These are phyloP conservation scores for Megacollybia marginata DNA, from an alignment of 768 basidiomycete species.

Conservation along the genomic window DNA sequence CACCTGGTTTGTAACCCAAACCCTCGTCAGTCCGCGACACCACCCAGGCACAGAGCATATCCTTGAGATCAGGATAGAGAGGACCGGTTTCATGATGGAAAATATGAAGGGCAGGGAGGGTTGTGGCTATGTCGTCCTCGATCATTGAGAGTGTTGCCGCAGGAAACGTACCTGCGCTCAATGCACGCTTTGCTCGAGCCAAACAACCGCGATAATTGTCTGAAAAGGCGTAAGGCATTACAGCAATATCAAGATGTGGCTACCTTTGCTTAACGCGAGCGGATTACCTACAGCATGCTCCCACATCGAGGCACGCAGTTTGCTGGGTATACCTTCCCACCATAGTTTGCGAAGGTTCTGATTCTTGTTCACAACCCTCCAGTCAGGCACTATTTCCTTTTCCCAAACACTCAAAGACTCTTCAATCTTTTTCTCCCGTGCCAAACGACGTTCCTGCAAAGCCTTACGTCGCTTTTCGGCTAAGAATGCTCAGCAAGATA, in stretches of 20 bases:
- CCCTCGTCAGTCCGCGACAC: constrained; percentile 80
- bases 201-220: constrained; percentile 69
- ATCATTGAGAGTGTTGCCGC: constrained; percentile 51
- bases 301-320: constrained; percentile 77
- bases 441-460: constrained; percentile 51
- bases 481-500: constrained; percentile 17
- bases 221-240: constrained; percentile 16
- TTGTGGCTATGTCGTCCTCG: constrained; percentile 67
- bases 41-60: constrained; percentile 84
- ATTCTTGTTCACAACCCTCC: constrained; percentile 66
- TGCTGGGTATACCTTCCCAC: constrained; percentile 86
- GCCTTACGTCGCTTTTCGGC: constrained; percentile 68
- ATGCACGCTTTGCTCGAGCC: constrained; percentile 65
- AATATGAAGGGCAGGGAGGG: constrained; percentile 72
- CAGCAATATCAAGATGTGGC: constrained; percentile 2
- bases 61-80: constrained; percentile 73
- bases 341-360: constrained; percentile 63
- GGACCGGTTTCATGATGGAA: constrained; percentile 75
- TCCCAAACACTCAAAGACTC: constrained; percentile 73
- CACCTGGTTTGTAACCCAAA: constrained; percentile 63
- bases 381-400: constrained; percentile 72
- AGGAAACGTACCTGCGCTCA: constrained; percentile 62
- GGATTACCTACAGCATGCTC: constrained; percentile 79
- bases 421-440: constrained; percentile 62
- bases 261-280: constrained; percentile 78